Evolutionary conservation across 768 basidiomycete species (phyloP), one percentile per base, ranked within the genome.

Genomic region (Punctularia strigosozonata): DNA sequence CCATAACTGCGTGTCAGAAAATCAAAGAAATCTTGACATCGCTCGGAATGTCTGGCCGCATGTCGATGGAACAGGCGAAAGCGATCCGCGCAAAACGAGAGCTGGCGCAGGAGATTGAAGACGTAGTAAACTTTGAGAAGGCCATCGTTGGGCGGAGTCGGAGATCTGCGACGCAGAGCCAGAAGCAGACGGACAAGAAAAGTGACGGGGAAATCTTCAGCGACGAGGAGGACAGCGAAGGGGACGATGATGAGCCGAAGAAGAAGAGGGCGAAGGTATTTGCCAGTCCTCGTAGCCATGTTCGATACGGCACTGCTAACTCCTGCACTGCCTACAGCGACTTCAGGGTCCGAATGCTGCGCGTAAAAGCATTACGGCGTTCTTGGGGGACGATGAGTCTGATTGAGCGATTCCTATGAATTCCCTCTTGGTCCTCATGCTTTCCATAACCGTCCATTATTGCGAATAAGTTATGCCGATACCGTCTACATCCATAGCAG

Each of bases 41-140:
- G 4, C 65, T 90, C 22, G 88, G 88, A 1, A 92, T 91, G 86
- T 72, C 64, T 0, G 83, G 84, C 1, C 71, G 80, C 18, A 63
- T 78, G 50, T 89, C 75, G 43, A 49, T 87, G 50, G 87, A 86
- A 38, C 81, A 91, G 58, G 90, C 89, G 4, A 84, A 74, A 48
- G 61, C 64, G 3, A 81, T 92, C 48, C 80, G 69, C 43, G 73
- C 65, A 54, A 73, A 73, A 50, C 65, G 87, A 32, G 91, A 91
- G 53, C 54, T 88, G 5, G 80, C 73, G 18, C 65, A 85, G 43
- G 87, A 91, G 51, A 66, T 90, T 15, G 86, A 77, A 68, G 86
- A 88, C 45, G 84, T 89, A 15, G 62, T 75, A 44, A 65, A 71
- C 36, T 89, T 87, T 42, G 80, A 76, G 42, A 61, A 69, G 46